Percentiles rank a stretch among this genome's conserved stretches.
Evolutionary conservation across 768 basidiomycete genomes (phyloP).

Genomic region (Phylloporus rhodoxanthus): DNA sequence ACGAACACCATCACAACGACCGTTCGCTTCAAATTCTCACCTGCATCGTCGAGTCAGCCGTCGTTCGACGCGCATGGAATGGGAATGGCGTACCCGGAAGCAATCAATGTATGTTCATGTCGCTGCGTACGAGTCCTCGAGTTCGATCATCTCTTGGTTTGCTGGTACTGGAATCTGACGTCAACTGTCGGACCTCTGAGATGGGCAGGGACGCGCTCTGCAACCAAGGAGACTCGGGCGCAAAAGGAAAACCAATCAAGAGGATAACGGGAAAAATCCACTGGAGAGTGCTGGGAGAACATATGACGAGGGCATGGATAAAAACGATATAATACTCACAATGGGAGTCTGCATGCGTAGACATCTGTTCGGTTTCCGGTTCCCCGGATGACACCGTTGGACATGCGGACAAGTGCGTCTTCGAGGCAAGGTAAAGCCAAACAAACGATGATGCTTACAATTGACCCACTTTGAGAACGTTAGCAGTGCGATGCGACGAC

Average conservation of each 20-base stretch:
- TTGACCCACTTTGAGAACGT: slow-evolving; percentile 18
- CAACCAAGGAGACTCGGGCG: slow-evolving; percentile 31
- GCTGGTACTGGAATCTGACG: background rate
- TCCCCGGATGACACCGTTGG: slow-evolving; percentile 22
- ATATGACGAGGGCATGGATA: background rate
- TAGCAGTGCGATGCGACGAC: background rate
- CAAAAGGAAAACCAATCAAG: slow-evolving; percentile 27
- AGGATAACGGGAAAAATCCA: slow-evolving; percentile 32
- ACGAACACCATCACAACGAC: slow-evolving; percentile 29
- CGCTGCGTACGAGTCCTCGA: slow-evolving; percentile 25
- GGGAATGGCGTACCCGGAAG: slow-evolving; percentile 21
- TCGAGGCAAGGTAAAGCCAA: background rate
- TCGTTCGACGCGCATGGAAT: too few relatives aligned
- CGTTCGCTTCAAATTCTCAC: slow-evolving; percentile 16
- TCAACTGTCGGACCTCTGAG: too few relatives aligned
- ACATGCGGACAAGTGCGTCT: slow-evolving; percentile 10
- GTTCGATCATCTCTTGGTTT: slow-evolving; percentile 28
- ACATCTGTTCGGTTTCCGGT: slow-evolving; percentile 18
- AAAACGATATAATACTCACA: slow-evolving; percentile 11
- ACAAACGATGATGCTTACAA: slow-evolving; percentile 10
- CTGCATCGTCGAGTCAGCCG: background rate
- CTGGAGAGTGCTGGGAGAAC: slow-evolving; percentile 20
- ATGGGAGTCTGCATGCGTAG: slow-evolving; percentile 26
- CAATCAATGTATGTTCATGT: slow-evolving; percentile 30
- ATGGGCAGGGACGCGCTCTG: slow-evolving; percentile 5